These are phyloP conservation scores for Monascus ruber DNA, from an alignment of 2,329 filamentous ascomycete species.

Conservation along the genomic window DNA sequence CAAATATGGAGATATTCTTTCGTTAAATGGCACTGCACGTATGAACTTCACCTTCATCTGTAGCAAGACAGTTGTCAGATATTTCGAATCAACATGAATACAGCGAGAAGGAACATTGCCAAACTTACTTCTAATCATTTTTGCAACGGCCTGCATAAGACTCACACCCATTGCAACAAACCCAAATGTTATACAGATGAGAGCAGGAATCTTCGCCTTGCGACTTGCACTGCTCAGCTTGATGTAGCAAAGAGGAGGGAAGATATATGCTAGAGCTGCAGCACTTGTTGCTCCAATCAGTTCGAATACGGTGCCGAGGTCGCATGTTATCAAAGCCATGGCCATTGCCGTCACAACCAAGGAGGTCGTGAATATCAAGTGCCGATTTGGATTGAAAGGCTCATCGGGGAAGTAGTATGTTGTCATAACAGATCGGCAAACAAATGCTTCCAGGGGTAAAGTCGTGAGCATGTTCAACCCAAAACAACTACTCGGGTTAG, in stretches of 20 bases:
- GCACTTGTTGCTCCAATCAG: slow-evolving; percentile 91
- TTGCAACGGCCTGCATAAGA: slow-evolving; percentile 58
- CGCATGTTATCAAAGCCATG: slow-evolving; percentile 76
- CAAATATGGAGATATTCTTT: background rate
- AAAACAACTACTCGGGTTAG: slow-evolving; percentile 52
- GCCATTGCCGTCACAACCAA: slow-evolving; percentile 70
- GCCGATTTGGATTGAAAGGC: slow-evolving; percentile 70
- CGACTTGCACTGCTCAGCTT: slow-evolving; percentile 72
- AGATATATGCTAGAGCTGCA: slow-evolving; percentile 85
- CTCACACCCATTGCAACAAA: slow-evolving; percentile 70
- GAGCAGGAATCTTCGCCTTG: slow-evolving; percentile 60
- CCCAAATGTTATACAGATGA: slow-evolving; percentile 67
- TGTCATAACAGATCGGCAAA: slow-evolving; percentile 92
- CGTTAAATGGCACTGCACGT: slow-evolving; percentile 16
- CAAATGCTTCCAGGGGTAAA: slow-evolving; percentile 89
- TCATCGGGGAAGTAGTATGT: slow-evolving; percentile 65
- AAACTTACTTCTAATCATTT: slow-evolving; percentile 45
- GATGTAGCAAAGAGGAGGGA: slow-evolving; percentile 90
- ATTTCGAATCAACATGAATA: background rate
- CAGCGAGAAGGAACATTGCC: background rate
- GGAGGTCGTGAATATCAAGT: slow-evolving; percentile 74
- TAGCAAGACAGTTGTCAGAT: background rate
- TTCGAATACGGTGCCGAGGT: slow-evolving; percentile 89
- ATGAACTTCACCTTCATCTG: slow-evolving; percentile 23
- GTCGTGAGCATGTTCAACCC: slow-evolving; percentile 98